These are phyloP conservation scores for Cyberlindnera petersonii DNA, from an alignment of 805 yeast genomes.

Conservation along the genomic window DNA sequence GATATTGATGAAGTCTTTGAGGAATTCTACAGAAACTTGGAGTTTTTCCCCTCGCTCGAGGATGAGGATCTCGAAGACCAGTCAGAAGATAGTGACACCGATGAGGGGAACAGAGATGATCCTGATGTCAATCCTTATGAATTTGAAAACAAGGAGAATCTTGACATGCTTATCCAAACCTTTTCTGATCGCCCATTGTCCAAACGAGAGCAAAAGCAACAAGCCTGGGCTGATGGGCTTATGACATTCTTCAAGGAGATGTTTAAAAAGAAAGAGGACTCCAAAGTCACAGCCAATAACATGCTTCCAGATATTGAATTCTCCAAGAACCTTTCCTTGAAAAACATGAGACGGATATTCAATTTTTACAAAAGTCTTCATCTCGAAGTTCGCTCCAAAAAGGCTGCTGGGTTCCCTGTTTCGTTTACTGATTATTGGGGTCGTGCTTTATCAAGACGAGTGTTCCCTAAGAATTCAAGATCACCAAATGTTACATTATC, in stretches of 20 bases:
- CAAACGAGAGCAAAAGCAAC: constrained; percentile 18
- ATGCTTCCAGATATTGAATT: constrained; percentile 23
- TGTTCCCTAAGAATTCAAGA: constrained; percentile 37
- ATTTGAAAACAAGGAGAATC: background rate
- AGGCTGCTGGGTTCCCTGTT: constrained; percentile 47
- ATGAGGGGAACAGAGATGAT: background rate
- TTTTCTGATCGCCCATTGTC: background rate
- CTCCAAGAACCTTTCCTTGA: constrained; percentile 24
- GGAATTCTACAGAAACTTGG: constrained; percentile 22
- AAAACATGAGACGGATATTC: constrained; percentile 33
- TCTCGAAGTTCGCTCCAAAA: constrained; percentile 49
- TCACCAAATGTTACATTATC: constrained; percentile 38
- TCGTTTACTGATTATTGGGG: constrained; percentile 72
- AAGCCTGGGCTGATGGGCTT: constrained; percentile 22
- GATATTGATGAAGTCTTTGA: constrained; percentile 19
- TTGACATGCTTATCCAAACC: background rate
- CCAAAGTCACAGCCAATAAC: constrained; percentile 13
- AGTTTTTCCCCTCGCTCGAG: constrained; percentile 12
- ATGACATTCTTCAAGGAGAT: constrained; percentile 25
- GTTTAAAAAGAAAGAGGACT: constrained; percentile 25
- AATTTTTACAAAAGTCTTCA: constrained; percentile 52
- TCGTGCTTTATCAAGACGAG: constrained; percentile 47
- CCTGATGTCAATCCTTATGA: background rate
- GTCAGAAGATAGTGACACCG: background rate
- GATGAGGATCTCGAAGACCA: constrained; percentile 2